Evolutionary conservation across 2,329 filamentous ascomycete genomes (phyloP).

Genomic region (Emergomyces africanus): DNA sequence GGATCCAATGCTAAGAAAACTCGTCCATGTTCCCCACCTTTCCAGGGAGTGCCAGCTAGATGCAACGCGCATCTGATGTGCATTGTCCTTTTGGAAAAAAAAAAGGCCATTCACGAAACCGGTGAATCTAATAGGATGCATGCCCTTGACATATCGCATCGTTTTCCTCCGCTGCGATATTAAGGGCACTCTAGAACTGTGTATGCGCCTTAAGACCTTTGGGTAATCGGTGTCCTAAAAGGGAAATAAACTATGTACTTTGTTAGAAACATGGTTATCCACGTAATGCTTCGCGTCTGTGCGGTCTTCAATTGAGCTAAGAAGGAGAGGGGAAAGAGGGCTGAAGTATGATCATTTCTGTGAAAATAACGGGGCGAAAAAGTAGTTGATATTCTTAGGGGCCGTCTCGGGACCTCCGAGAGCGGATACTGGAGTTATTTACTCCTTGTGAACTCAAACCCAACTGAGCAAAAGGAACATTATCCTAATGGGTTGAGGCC

Average conservation of each 20-base stretch:
- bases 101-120: neutral
- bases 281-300: neutral
- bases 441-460: neutral
- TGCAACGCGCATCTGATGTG: neutral
- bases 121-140: neutral
- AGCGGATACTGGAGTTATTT: neutral
- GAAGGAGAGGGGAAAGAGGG: neutral
- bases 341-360: neutral
- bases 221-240: neutral
- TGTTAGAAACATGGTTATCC: neutral
- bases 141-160: neutral
- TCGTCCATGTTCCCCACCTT: neutral
- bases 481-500: neutral
- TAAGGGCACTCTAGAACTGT: neutral
- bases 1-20: neutral
- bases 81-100: neutral
- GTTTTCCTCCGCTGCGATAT: neutral
- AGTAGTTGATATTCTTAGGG: neutral
- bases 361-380: neutral
- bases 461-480: neutral
- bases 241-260: neutral
- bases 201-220: neutral
- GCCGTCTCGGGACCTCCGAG: neutral
- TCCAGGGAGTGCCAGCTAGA: neutral
- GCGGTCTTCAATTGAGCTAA: neutral